Base-by-base conservation (phyloP, 1,284 basidiomycete species). In the Marasmius tenuissimus region DNA sequence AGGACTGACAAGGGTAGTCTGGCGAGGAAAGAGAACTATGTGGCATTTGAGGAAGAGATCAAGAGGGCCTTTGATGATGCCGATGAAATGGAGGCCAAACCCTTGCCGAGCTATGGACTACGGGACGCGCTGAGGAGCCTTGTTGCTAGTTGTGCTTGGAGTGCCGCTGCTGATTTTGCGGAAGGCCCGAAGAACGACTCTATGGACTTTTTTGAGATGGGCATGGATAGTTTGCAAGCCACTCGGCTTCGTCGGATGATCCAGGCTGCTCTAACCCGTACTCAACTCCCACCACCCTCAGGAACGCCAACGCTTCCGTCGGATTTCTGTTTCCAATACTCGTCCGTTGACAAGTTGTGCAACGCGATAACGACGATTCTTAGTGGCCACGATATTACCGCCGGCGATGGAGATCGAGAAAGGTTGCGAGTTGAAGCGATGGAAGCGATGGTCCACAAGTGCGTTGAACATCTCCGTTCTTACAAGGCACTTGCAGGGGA, bases 201-300 rank as follows among this genome's bases (percentile, higher is more conserved):
- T 9, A 49, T 67, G 18, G 75, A 76, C 58, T 73, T 77, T 57
- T 76, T 77, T 58, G 74, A 76, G 64, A 67, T 67, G 4, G 75
- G 75, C 1, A 74, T 77, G 74, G 75, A 76, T 59, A 75, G 75
- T 59, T 49, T 76, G 34, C 75, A 76, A 50, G 74, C 75, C 16
- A 72, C 65, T 37, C 64, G 74, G 6, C 65, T 76, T n/a, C 70
- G 72, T 12, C 67, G 71, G 8, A 66, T 68, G 16, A 65, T 76
- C 54, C 60, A 72, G 10, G 69, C 67, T 38, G 64, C 67, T 18
- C 64, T 76, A 1, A 68, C 67, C 10, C 65, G 66, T n/a, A 73
- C 72, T 9, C 59, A 63, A 27, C 67, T 71, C 14, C 62, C 67
- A 1, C 27, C 22, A 7, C 62, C 71, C 8, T 58, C 70, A 1